A percentile compares a stretch with the other conserved stretches of the same genome.
phyloP scores from a whole-genome alignment of 306 rosid genomes.

The Citrullus colocynthis region DNA sequence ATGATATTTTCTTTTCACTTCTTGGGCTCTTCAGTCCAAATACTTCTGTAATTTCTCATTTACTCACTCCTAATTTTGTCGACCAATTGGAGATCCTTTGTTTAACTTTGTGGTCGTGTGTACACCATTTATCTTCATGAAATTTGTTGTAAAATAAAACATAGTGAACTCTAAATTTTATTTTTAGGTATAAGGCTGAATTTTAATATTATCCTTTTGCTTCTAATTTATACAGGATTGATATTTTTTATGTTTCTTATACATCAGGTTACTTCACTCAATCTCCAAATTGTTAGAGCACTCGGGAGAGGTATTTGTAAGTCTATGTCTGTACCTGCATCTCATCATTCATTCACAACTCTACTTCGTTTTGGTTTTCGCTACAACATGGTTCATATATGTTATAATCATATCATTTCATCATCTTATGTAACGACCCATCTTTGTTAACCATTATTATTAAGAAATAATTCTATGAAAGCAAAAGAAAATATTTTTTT shows the following conservation, averaged over 20 bases:
- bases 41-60: not conserved
- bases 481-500: not conserved
- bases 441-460: not conserved
- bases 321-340: not conserved
- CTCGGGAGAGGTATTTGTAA: conserved; percentile 62
- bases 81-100: not conserved
- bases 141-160: not conserved
- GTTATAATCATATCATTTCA: not conserved
- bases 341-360: not conserved
- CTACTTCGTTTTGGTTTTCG: not conserved
- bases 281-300: conserved; percentile 86
- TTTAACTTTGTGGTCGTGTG: not conserved
- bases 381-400: not conserved
- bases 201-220: not conserved
- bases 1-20: not conserved
- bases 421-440: not conserved
- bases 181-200: not conserved
- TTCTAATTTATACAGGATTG: not conserved
- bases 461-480: not conserved
- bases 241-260: conserved; percentile 8
- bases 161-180: not conserved
- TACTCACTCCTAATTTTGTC: not conserved
- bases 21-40: not conserved
- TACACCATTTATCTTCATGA: not conserved
- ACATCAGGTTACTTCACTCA: conserved; percentile 80